Evolutionary conservation across 2,329 filamentous ascomycete genomes (phyloP).

Genomic region (Ascomycota sp.): DNA sequence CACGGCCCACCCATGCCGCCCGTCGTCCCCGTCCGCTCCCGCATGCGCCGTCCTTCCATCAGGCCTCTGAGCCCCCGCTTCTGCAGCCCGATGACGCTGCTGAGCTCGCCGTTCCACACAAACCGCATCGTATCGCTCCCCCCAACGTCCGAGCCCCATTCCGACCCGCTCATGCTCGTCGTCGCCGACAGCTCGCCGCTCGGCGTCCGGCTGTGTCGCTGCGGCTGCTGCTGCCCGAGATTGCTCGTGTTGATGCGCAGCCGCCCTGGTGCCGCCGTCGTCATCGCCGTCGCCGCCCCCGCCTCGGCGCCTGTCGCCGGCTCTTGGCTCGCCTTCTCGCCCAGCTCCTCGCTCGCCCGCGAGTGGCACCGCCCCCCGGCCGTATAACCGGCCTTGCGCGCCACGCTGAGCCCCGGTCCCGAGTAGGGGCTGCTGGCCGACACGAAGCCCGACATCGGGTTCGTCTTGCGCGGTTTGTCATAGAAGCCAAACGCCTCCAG

Average conservation of each 20-base stretch:
- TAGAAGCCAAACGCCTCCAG: constrained; percentile 93
- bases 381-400: constrained; percentile 40
- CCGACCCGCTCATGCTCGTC: constrained; percentile 30
- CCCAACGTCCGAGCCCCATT: constrained; percentile 34
- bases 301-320: constrained; percentile 78
- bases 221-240: constrained; percentile 7
- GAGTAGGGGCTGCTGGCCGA: constrained; percentile 59
- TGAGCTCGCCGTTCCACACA: constrained; percentile 63
- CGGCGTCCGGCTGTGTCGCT: constrained; percentile 14
- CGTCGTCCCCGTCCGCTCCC: constrained; percentile 43
- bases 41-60: constrained; percentile 81
- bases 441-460: constrained; percentile 63
- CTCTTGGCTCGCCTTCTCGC: constrained; percentile 67
- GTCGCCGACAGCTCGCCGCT: constrained; percentile 29
- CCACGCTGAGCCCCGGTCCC: constrained; percentile 32
- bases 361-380: constrained; percentile 61
- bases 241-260: constrained; percentile 21
- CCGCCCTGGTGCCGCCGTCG: background rate
- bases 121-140: constrained; percentile 26
- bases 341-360: constrained; percentile 64
- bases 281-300: constrained; percentile 42
- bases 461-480: constrained; percentile 69
- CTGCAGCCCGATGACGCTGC: constrained; percentile 84
- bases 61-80: constrained; percentile 79
- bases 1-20: constrained; percentile 6